Percentiles rank a stretch among this genome's conserved stretches.
phyloP scores from a whole-genome alignment of 2,329 filamentous ascomycete species.

The Xylaria sp. region DNA sequence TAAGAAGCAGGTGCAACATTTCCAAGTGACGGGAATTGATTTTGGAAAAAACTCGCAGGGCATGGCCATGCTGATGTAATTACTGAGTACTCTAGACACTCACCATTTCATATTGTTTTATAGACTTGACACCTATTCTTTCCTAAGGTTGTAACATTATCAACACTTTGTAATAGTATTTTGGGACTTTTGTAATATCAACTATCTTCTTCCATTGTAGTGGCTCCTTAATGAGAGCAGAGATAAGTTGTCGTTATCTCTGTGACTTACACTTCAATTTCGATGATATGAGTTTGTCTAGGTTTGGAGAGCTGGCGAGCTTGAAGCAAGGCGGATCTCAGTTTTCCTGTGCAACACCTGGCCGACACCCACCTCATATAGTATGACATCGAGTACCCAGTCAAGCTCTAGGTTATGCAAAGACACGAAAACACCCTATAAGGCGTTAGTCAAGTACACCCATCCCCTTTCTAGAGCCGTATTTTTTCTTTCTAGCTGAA shows the following conservation, averaged over 20 bases:
- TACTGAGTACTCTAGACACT: neutral
- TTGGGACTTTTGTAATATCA: neutral
- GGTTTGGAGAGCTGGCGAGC: neutral
- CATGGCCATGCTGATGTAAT: constrained; percentile 17
- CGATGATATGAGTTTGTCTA: neutral
- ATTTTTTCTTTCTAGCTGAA: neutral
- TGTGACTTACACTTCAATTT: too few species aligned
- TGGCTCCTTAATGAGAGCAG: neutral
- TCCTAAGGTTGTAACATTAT: neutral
- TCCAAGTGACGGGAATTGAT: neutral
- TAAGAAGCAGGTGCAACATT: constrained; percentile 16
- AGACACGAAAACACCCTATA: neutral
- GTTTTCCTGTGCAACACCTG: neutral
- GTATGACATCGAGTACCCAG: neutral
- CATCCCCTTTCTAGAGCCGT: too few species aligned
- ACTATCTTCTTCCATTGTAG: neutral
- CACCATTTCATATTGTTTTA: neutral
- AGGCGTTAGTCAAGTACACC: neutral
- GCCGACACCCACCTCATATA: neutral
- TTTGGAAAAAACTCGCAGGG: constrained; percentile 14
- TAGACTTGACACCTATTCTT: neutral
- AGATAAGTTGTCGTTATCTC: neutral
- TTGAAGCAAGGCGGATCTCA: neutral
- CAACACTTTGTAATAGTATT: neutral
- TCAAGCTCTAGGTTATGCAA: neutral